A percentile compares a stretch with the other conserved stretches of the same genome.
Conservation (phyloP, 345 rosid species). For the Capsella bursapastoris region DNA sequence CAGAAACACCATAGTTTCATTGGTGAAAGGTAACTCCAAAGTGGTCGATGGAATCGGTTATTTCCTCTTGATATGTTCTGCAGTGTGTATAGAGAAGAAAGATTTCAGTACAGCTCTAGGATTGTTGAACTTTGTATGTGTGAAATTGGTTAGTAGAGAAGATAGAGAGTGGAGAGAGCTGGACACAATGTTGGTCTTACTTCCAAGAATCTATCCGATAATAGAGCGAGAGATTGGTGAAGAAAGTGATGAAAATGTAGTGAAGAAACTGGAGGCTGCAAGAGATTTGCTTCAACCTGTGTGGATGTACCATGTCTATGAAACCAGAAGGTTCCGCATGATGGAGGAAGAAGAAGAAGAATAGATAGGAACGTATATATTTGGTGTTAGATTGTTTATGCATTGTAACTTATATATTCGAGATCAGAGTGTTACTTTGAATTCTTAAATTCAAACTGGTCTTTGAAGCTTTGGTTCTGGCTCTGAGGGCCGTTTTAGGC, state of each 20-base stretch:
- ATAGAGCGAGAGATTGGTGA: slow-evolving; percentile 68
- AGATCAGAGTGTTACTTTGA: neutral
- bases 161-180: slow-evolving; percentile 73
- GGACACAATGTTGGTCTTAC: slow-evolving; percentile 65
- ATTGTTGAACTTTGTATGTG: slow-evolving; percentile 59
- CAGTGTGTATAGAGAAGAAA: slow-evolving; percentile 61
- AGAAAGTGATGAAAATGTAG: slow-evolving; percentile 48
- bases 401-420: neutral
- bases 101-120: slow-evolving; percentile 67
- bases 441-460: neutral
- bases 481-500: too few species aligned
- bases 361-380: slow-evolving; percentile 32
- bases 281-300: slow-evolving; percentile 76
- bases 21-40: slow-evolving; percentile 51
- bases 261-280: slow-evolving; percentile 48
- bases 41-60: slow-evolving; percentile 73
- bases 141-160: slow-evolving; percentile 60
- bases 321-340: slow-evolving; percentile 66
- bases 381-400: neutral
- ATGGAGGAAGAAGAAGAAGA: slow-evolving; percentile 51
- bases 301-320: slow-evolving; percentile 84
- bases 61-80: slow-evolving; percentile 55
- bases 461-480: too few species aligned
- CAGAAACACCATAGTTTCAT: slow-evolving; percentile 47
- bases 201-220: slow-evolving; percentile 65